Evolutionary conservation across 75 land plant genomes (phyloP), one percentile per base, ranked within the genome.

Genomic region (Azolla pinnata): DNA sequence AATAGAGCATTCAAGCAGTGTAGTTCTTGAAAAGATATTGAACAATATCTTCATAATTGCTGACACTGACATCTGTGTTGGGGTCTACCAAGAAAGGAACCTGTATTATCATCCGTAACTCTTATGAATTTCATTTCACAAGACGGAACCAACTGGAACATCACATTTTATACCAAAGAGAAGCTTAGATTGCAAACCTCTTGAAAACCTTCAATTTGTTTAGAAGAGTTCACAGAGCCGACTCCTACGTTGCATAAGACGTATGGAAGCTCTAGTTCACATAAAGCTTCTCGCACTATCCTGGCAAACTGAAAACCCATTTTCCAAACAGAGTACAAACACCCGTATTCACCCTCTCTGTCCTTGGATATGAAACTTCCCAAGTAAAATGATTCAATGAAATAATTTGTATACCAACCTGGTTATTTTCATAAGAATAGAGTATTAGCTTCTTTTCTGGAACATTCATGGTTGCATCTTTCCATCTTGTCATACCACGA

Each of bases 211-310:
- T 81, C 65, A 33, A 54, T 31, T 52, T 75, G 51, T 42, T 24
- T 42, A 56, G 65, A 46, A 24, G 61, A 14, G 23, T 55, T 51
- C 1, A 59, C 26, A 54, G 96, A 86, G 1, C 91, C 90, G 61
- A 87, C 69, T 49, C 90, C 96, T 7, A 78, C 84, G 58, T 81
- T 90, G 19, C 70, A 75, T 40, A 90, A 81, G 52, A 83, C 67
- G 57, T 90, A 90, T 19, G 91, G 91, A 54, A 90, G 82, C 56
- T 90, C 96, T 60, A 90, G 59, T 52, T 90, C 96, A 70, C 96
- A 86, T 17, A 90, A 73, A 17, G 87, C 87, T 61, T 90, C 91
- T n/a, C 96, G 78, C 17, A 86, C 91, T 50, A 86, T 74, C 56
- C 96, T 70, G 48, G 96, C 84, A 78, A 81, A 75, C 90, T 89